Percentiles rank a stretch among this genome's conserved stretches.
These are phyloP conservation scores for Chrysosporium keratinophilum DNA, from an alignment of 2,329 filamentous ascomycete genomes.

Conservation along the genomic window DNA sequence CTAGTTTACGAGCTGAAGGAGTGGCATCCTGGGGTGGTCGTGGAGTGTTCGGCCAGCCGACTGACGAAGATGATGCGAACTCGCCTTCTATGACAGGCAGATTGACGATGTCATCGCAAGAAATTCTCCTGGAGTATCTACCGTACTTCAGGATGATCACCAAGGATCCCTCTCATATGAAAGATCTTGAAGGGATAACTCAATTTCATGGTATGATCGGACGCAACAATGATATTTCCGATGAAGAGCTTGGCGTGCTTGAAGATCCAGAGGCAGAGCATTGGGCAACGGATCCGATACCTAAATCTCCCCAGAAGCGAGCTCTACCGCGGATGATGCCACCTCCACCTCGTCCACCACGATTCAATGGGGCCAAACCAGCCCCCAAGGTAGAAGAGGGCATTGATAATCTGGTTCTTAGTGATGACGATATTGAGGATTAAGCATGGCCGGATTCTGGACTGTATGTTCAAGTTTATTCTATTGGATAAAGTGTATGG, in stretches of 20 bases:
- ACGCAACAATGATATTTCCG: conserved; percentile 36
- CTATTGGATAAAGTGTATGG: neutral
- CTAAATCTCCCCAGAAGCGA: conserved; percentile 10
- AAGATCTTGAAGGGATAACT: conserved; percentile 58
- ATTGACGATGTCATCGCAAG: conserved; percentile 29
- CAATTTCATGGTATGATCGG: conserved; percentile 51
- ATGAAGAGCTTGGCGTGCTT: conserved; percentile 26
- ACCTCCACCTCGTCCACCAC: conserved; percentile 20
- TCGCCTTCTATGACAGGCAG: conserved; percentile 7
- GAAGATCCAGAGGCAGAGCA: conserved; percentile 24
- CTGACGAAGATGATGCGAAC: conserved; percentile 7
- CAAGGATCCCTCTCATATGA: conserved; percentile 32
- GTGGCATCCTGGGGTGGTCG: conserved; percentile 30
- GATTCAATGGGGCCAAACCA: conserved; percentile 18
- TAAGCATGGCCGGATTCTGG: neutral
- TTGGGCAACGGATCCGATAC: conserved; percentile 26
- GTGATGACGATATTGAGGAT: conserved; percentile 79
- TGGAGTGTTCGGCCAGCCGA: neutral
- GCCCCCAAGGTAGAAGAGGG: conserved; percentile 35
- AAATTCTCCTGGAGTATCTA: conserved; percentile 62
- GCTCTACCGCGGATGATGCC: conserved; percentile 8
- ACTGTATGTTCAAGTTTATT: neutral
- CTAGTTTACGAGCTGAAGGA: conserved; percentile 17
- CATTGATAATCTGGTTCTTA: conserved; percentile 59
- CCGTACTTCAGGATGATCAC: conserved; percentile 69